These are phyloP conservation scores for Fusarium sp. DNA, from an alignment of 2,329 filamentous ascomycete genomes.

Conservation along the genomic window DNA sequence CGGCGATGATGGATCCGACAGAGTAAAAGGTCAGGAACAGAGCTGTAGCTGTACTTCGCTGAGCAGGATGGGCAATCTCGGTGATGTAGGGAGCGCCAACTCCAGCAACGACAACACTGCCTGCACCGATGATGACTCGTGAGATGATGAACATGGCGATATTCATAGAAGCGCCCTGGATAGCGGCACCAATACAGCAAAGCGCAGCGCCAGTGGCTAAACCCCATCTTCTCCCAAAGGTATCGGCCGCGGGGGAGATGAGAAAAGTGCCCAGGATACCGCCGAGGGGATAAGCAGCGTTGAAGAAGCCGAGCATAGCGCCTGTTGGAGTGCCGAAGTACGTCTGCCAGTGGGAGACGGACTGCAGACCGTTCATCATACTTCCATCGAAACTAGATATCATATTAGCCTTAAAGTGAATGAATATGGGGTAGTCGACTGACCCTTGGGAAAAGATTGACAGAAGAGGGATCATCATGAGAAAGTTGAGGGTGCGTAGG, in stretches of 20 bases:
- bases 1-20: not conserved
- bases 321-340: not conserved
- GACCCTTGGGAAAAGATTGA: not conserved
- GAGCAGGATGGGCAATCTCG: not conserved
- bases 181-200: not conserved
- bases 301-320: not conserved
- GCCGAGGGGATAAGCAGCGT: not conserved
- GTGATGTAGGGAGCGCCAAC: not conserved
- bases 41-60: not conserved
- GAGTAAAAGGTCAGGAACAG: not conserved
- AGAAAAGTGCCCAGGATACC: not conserved
- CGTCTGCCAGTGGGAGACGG: not conserved
- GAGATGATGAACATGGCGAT: slow-evolving; percentile 3
- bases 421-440: accelerated
- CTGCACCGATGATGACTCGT: not conserved
- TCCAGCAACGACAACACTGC: not conserved
- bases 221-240: not conserved
- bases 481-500: not conserved
- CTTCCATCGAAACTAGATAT: not conserved
- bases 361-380: slow-evolving; percentile 4
- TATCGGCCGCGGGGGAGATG: not conserved
- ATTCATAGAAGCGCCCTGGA: not conserved
- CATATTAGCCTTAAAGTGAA: not conserved
- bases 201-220: not conserved
- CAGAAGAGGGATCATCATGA: not conserved